Conservation (phyloP, 345 rosid species). For the Eutrema japonicum region DNA sequence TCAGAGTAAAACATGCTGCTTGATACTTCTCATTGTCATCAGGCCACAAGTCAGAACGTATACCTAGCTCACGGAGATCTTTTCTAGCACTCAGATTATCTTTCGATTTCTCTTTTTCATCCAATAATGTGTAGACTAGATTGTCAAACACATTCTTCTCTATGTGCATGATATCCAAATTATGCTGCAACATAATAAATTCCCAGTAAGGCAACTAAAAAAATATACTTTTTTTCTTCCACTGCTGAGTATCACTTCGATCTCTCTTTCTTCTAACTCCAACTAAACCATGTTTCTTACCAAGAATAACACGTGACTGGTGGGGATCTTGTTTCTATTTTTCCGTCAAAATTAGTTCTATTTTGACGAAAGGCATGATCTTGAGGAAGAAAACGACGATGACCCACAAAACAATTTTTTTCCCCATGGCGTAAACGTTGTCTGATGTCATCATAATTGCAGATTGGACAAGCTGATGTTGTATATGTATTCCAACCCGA, state of each 20-base stretch:
- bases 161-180: slow-evolving; percentile 13
- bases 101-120: not conserved
- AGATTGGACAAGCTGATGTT: slow-evolving; percentile 10
- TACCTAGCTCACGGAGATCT: not conserved
- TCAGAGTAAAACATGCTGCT: not conserved
- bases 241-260: not conserved
- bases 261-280: not conserved
- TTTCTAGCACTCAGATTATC: slow-evolving; percentile 12
- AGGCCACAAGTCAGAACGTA: slow-evolving; percentile 9
- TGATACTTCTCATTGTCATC: not conserved
- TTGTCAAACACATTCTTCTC: slow-evolving; percentile 22
- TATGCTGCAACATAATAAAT: not conserved
- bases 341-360: not conserved
- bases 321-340: not conserved
- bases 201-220: slow-evolving; percentile 3
- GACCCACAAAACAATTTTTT: slow-evolving; percentile 9
- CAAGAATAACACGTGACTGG: not conserved
- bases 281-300: not conserved
- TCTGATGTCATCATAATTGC: not conserved
- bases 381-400: not conserved
- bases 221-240: slow-evolving; percentile 8
- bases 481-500: slow-evolving; percentile 12
- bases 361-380: slow-evolving; percentile 6
- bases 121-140: slow-evolving; percentile 3
- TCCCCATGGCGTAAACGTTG: not conserved